phyloP scores from a whole-genome alignment of 2,329 filamentous ascomycete species.

The Ophiocordyceps australis region DNA sequence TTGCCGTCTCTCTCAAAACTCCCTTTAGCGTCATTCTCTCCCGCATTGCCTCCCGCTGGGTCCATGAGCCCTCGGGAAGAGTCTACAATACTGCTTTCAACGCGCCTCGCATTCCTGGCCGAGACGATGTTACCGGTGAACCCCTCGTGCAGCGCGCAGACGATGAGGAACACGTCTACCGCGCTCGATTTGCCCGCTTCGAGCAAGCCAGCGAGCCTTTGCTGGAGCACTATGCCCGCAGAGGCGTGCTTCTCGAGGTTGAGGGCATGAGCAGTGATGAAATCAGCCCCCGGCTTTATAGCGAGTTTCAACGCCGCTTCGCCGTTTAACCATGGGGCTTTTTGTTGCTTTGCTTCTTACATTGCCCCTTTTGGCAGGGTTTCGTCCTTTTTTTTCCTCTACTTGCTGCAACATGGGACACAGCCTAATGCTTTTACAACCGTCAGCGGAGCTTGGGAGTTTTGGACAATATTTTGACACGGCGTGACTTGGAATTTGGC shows the following conservation, averaged over 20 bases:
- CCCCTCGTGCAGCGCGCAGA: conserved; percentile 65
- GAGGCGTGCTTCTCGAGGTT: conserved; percentile 73
- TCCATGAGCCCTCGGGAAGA: conserved; percentile 77
- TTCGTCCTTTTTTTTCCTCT: too few relatives aligned
- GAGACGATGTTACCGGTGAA: conserved; percentile 85
- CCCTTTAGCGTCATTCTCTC: conserved; percentile 75
- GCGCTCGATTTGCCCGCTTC: conserved; percentile 62
- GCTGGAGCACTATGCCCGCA: conserved; percentile 73
- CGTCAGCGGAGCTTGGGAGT: too few relatives aligned
- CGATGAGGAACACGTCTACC: conserved; percentile 77
- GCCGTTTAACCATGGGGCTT: conserved; percentile 6
- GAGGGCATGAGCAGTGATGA: conserved; percentile 84
- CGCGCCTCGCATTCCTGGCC: conserved; percentile 59
- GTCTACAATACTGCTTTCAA: conserved; percentile 96
- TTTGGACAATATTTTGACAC: too few relatives aligned
- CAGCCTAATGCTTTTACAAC: too few relatives aligned
- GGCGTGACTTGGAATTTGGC: too few relatives aligned
- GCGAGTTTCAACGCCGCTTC: conserved; percentile 68
- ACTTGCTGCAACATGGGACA: too few relatives aligned
- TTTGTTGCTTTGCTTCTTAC: background rate
- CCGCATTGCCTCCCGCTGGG: conserved; percentile 82
- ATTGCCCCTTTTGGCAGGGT: too few relatives aligned
- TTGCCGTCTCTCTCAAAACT: conserved; percentile 74
- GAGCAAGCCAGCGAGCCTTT: conserved; percentile 72
- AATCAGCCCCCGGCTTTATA: conserved; percentile 77